Percentiles rank a stretch among this genome's conserved stretches.
Conservation (phyloP, 176 grass and related monocot species). For the Rhipidocladum racemiflorum region DNA sequence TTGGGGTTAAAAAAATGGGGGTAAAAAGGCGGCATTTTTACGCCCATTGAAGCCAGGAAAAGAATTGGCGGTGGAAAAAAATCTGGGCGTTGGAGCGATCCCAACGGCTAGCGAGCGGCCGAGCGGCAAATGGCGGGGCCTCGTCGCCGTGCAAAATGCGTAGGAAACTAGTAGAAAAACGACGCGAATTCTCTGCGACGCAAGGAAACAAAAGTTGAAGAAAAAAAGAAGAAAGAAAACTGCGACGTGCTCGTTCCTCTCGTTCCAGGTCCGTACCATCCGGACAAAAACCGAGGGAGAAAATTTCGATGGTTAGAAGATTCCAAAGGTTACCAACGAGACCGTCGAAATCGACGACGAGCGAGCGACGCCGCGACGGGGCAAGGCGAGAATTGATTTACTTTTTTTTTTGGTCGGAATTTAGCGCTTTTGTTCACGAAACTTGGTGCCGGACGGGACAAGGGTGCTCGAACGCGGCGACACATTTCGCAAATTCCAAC, state of each 20-base stretch:
- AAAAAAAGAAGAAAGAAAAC: no score
- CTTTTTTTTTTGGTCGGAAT: no score
- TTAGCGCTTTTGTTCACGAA: not conserved
- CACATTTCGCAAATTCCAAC: conserved; percentile 18
- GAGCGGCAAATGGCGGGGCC: conserved; percentile 39
- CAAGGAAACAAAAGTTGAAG: not conserved
- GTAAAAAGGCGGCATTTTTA: conserved; percentile 28
- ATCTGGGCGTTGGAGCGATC: conserved; percentile 47
- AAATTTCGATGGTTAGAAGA: not conserved
- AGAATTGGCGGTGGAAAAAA: not conserved
- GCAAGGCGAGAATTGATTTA: not conserved
- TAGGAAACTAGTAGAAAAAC: not conserved
- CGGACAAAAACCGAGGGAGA: not conserved
- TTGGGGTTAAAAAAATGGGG: conserved; percentile 1
- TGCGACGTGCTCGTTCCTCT: not conserved
- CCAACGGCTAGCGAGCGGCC: conserved; percentile 49
- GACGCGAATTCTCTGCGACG: not conserved
- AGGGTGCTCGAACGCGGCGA: not conserved
- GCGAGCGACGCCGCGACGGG: not conserved
- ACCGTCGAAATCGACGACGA: not conserved
- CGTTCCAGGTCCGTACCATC: not conserved
- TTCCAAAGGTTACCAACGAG: conserved; percentile 27
- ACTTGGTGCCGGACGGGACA: not conserved
- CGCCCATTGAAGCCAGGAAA: not conserved
- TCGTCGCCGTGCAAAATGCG: not conserved